A percentile compares a stretch with the other conserved stretches of the same genome.
Evolutionary conservation across 2,329 filamentous ascomycete species (phyloP).

Genomic region (Didymella glomerata): DNA sequence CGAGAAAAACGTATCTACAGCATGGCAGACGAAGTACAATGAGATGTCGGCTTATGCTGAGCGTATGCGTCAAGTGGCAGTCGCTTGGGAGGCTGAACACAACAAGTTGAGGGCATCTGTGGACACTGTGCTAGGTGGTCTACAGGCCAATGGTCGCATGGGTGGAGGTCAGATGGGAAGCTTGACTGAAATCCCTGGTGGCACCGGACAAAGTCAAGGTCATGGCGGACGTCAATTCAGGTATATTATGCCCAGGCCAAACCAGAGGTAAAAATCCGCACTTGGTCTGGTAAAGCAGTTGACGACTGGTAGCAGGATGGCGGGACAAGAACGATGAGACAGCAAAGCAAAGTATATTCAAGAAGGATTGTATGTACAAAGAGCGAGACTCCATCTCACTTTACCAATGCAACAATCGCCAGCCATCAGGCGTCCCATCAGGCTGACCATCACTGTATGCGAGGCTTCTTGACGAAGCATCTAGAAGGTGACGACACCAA

Average conservation of each 20-base stretch:
- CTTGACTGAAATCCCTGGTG: too few species aligned
- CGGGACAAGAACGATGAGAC: background rate
- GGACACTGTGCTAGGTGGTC: background rate
- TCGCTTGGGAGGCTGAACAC: background rate
- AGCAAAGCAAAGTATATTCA: slow-evolving; percentile 27
- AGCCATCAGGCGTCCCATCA: slow-evolving; percentile 4
- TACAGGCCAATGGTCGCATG: too few species aligned
- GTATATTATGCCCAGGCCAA: too few species aligned
- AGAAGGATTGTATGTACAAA: slow-evolving; percentile 35
- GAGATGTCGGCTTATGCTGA: too few species aligned
- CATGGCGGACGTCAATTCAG: too few species aligned
- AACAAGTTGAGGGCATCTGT: background rate
- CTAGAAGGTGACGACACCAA: slow-evolving; percentile 45
- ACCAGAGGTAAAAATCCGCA: too few species aligned
- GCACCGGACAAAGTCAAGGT: too few species aligned
- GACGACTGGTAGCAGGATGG: background rate
- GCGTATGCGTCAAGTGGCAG: too few species aligned
- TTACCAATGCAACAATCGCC: background rate
- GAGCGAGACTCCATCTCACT: slow-evolving; percentile 8
- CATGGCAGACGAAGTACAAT: too few species aligned
- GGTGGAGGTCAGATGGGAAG: too few species aligned
- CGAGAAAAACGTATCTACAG: too few species aligned
- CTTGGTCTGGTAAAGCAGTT: too few species aligned
- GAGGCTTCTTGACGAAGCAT: background rate
- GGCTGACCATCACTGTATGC: background rate